Percentiles rank a stretch among this genome's conserved stretches.
phyloP scores from a whole-genome alignment of 176 grass and related monocot species.

The Tillandsia leiboldiana region DNA sequence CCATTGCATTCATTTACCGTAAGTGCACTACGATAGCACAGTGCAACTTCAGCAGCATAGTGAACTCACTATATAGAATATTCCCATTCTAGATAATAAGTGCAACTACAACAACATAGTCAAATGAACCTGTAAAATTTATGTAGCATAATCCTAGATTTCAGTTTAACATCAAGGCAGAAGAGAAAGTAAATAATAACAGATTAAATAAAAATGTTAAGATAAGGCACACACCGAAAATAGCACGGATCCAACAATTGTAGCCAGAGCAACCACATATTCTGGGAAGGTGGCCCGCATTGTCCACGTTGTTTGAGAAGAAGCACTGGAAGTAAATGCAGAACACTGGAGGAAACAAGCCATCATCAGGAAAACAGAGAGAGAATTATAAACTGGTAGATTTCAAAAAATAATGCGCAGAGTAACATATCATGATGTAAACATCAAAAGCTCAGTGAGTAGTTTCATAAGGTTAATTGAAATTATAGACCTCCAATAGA shows the following conservation, averaged over 20 bases:
- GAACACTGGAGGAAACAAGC: constrained; percentile 46
- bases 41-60: no score
- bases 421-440: neutral
- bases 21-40: no score
- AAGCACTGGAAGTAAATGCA: constrained; percentile 51
- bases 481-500: neutral
- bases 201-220: neutral
- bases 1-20: no score
- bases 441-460: neutral
- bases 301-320: constrained; percentile 87
- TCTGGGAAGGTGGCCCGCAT: constrained; percentile 89
- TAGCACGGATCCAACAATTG: constrained; percentile 94
- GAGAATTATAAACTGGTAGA: no score
- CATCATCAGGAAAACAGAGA: constrained; percentile 5
- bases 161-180: constrained; percentile 1
- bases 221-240: constrained; percentile 47
- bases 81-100: neutral
- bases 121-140: neutral
- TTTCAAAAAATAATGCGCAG: no score
- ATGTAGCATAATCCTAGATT: neutral
- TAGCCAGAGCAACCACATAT: constrained; percentile 95
- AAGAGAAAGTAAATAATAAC: constrained; percentile 4
- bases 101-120: neutral
- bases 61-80: neutral
- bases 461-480: neutral